Evolutionary conservation across 352 stramenopile genomes (phyloP), one percentile per base, ranked within the genome.

Genomic region (Phytophthora niederhauseri): DNA sequence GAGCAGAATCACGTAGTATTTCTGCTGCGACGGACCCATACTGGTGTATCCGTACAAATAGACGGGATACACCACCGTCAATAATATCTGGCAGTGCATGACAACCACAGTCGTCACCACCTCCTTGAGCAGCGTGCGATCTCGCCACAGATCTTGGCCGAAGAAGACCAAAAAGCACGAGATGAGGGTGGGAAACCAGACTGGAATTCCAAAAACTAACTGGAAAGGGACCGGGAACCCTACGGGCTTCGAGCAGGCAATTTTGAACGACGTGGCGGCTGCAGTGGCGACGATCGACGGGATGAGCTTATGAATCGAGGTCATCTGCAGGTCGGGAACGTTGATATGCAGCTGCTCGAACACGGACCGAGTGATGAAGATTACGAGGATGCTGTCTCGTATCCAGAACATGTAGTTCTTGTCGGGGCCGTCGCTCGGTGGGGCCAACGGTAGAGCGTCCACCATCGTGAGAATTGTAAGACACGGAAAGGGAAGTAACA

Each of bases 391-490:
- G 46, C 46, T 30, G 19, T 52, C 20, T 17, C 46, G 46, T 24
- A 52, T 52, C 46, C 46, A 52, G 19, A 52, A 52, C 46, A 52
- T 52, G 20, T 52, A 28, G 11, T 52, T 52, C 19, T 24, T 52
- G 6, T 15, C 20, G 19, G 46, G 17, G 7, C 46, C 46, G 11
- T 24, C 46, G 3, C 3, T 19, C n/a, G 46, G 46, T 2, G 46
- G 19, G 20, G n/a, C 46, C 19, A 52, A 6, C 6, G 46, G 46
- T 6, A 28, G 19, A 28, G 46, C 19, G 7, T 52, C 46, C 6
- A 52, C 46, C 46, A 52, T 24, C 19, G 46, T 30, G 9, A 52
- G 20, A 4, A 52, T 15, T 3, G 20, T 12, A 52, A 52, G 46
- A n/a, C 46, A 52, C 20, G 46, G 46, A 2, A 52, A 52, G 9